phyloP scores from a whole-genome alignment of 208 protist genomes.

The Crithidia mellificae region DNA sequence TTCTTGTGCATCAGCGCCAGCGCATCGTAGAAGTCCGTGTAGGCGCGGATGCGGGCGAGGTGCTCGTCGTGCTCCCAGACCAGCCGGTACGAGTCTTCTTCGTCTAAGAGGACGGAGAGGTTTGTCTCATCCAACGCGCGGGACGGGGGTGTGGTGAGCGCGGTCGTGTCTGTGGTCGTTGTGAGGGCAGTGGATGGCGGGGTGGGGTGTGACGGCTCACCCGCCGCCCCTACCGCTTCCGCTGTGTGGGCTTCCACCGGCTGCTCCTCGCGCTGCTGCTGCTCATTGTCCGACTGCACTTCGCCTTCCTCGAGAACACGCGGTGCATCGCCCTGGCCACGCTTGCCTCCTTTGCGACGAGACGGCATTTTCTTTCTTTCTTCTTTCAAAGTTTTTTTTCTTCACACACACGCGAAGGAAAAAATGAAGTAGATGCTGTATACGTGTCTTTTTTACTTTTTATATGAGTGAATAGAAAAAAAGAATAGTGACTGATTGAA shows the following conservation, averaged over 20 bases:
- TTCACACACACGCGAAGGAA: no score
- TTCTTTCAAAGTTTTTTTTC: no score
- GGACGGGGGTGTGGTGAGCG: no score
- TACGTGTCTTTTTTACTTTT: no score
- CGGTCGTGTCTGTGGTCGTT: no score
- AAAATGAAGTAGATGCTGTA: no score
- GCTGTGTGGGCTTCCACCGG: not conserved
- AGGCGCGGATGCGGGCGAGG: conserved; percentile 23
- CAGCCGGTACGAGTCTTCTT: conserved; percentile 35
- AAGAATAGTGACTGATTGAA: no score
- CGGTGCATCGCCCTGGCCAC: not conserved
- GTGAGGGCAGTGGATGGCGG: no score
- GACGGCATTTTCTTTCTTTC: not conserved
- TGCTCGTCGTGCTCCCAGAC: conserved; percentile 31
- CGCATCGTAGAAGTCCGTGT: conserved; percentile 30
- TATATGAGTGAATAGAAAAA: no score
- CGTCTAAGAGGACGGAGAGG: conserved; percentile 26
- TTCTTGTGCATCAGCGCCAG: conserved; percentile 3
- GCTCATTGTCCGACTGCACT: not conserved
- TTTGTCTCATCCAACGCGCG: not conserved
- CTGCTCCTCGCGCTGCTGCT: conserved; percentile 3
- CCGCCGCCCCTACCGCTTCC: not conserved
- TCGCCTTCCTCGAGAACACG: not conserved
- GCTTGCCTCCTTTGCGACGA: not conserved
- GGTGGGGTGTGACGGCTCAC: no score